Conservation (phyloP, 2,329 filamentous ascomycete species). For the Fusarium austroafricanum region DNA sequence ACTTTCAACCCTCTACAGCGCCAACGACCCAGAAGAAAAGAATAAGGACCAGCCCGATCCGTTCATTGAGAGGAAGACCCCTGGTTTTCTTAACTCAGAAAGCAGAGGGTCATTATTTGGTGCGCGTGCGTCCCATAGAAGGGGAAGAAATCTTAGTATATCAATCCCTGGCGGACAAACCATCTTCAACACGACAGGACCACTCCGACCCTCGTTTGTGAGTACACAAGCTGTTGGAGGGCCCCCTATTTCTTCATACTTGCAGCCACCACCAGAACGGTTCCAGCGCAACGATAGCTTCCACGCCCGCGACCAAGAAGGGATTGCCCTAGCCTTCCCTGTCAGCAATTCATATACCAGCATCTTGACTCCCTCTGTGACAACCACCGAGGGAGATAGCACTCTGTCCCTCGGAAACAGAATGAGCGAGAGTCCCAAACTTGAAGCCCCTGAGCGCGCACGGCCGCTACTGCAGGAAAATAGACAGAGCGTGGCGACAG, state of each 20-base stretch:
- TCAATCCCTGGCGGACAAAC: conserved; percentile 23
- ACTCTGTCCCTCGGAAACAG: conserved; percentile 12
- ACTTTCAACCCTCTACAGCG: conserved; percentile 68
- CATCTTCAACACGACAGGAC: conserved; percentile 20
- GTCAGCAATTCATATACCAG: conserved; percentile 42
- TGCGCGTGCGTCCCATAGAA: conserved; percentile 27
- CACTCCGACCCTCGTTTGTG: conserved; percentile 38
- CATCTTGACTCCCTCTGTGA: conserved; percentile 44
- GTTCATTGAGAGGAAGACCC: conserved; percentile 45
- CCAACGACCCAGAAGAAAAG: conserved; percentile 60
- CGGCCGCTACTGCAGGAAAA: conserved; percentile 18
- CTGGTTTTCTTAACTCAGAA: conserved; percentile 1
- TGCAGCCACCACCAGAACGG: conserved; percentile 34
- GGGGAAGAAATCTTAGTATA: conserved; percentile 41
- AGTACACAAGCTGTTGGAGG: conserved; percentile 43
- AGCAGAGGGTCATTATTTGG: conserved; percentile 36
- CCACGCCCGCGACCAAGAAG: conserved; percentile 25
- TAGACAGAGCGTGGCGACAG: conserved; percentile 23
- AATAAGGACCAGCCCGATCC: conserved; percentile 50
- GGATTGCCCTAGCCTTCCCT: conserved; percentile 38
- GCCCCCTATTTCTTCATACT: conserved; percentile 30
- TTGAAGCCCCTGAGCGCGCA: conserved; percentile 12
- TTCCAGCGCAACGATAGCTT: conserved; percentile 24
- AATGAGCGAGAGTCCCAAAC: conserved; percentile 26
- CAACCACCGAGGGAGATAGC: conserved; percentile 37